Evolutionary conservation across 441 rosid species (phyloP).

Genomic region (Pelargonium citronellum): DNA sequence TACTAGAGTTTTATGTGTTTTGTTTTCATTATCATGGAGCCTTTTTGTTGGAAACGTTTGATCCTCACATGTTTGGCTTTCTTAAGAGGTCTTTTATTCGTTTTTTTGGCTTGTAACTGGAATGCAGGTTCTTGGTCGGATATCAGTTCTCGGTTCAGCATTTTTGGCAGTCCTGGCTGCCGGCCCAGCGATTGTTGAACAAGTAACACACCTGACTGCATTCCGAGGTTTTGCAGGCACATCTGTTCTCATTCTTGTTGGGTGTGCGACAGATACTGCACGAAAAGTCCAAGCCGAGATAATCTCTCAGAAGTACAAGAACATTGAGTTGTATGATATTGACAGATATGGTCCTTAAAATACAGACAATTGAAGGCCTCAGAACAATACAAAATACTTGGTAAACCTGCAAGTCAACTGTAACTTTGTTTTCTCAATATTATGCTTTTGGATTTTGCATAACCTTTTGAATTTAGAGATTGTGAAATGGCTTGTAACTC

Average conservation of each 20-base stretch:
- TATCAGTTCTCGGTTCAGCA: constrained; percentile 83
- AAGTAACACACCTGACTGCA: constrained; percentile 80
- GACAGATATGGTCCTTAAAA: constrained; percentile 32
- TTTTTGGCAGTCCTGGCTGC: constrained; percentile 89
- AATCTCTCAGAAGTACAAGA: constrained; percentile 90
- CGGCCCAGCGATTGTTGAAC: constrained; percentile 84
- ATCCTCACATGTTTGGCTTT: not conserved
- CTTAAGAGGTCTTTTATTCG: not conserved
- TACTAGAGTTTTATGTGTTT: no score
- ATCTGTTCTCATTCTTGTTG: constrained; percentile 87
- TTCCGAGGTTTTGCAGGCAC: constrained; percentile 94
- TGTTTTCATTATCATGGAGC: no score
- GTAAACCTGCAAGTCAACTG: no score
- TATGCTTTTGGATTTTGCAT: no score
- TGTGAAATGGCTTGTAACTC: no score
- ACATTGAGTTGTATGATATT: constrained; percentile 77
- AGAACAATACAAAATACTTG: no score
- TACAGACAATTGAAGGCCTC: no score
- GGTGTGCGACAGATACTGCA: constrained; percentile 91
- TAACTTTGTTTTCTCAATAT: no score
- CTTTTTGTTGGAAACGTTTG: not conserved
- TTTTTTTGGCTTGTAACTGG: constrained; percentile 11
- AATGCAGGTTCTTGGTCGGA: constrained; percentile 81
- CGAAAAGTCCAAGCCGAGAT: constrained; percentile 95
- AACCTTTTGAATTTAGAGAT: no score